Base-by-base conservation (phyloP, 2,329 filamentous ascomycete genomes). In the Aspergillus sp. region DNA sequence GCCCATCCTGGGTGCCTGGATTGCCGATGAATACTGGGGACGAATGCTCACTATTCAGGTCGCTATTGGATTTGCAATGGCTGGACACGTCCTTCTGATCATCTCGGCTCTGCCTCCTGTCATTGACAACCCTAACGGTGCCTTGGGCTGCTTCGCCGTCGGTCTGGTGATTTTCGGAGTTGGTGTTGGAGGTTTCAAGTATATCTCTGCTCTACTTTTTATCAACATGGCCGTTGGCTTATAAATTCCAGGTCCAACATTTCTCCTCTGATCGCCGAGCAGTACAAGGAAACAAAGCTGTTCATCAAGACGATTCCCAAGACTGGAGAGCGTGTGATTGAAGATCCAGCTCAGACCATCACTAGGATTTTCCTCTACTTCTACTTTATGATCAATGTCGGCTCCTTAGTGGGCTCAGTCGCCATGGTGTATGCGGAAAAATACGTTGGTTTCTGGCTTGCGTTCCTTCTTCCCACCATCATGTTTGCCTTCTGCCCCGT, bases 171-270 rank as follows among this genome's bases (percentile, higher is more conserved):
- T 89, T 57, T 78, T 89, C 56, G 85, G 84, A 13, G 67, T 88
- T 30, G 86, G 86, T 33, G 87, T 85, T 1, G 86, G 86, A 46
- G 85, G 87, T 54, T 89, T 90, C 77, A 90, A 90, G 72, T 58
- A 53, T 6, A 33, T 11, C 7, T 31, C 28, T 19, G 11, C 29
- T 13, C 31, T 13, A 9, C 2, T 39, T 19, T 11, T 7, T 7
- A 11, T 12, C 9, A 19, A 32, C 8, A 39, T 28, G 7, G 31
- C n/a, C 8, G 12, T 30, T 31, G 28, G 9, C 37, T 31, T 12
- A 13, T 40, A 38, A 45, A 11, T 4, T 19, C 19, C 32, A 57
- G 54, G 13, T 80, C 83, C 51, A 90, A 90, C 61, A 85, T 90
- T 36, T 82, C 82, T 0, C 83, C 84, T 0, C 71, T 87, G 28